phyloP scores from a whole-genome alignment of 1,284 basidiomycete species.

The Peniophora sp. region DNA sequence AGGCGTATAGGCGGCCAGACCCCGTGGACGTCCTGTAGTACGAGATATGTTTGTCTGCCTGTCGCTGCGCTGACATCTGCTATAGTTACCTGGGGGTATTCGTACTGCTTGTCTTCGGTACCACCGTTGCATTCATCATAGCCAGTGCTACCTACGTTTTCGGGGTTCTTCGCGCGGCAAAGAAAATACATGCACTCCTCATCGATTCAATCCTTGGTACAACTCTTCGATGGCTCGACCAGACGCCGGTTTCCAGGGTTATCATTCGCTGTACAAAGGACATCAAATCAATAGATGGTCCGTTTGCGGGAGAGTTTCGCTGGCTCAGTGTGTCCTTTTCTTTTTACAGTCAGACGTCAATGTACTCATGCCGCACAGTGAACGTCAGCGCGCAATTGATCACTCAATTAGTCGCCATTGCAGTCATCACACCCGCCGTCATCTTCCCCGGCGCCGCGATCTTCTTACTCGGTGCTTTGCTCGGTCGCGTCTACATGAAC shows the following conservation, averaged over 20 bases:
- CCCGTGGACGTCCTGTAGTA: slow-evolving; percentile 12
- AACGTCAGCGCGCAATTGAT: slow-evolving; percentile 24
- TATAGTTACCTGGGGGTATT: slow-evolving; percentile 17
- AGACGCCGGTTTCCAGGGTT: slow-evolving; percentile 49
- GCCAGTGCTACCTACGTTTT: slow-evolving; percentile 26
- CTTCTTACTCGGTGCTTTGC: slow-evolving; percentile 34
- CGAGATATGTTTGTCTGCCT: too few relatives aligned
- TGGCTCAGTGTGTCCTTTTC: background rate
- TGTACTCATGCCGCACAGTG: slow-evolving; percentile 15
- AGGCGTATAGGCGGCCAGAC: slow-evolving; percentile 25
- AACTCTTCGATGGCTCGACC: slow-evolving; percentile 50
- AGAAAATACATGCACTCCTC: slow-evolving; percentile 47
- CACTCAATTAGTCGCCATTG: slow-evolving; percentile 34
- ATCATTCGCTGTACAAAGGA: slow-evolving; percentile 55
- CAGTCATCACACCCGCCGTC: slow-evolving; percentile 37
- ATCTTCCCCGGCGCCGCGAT: slow-evolving; percentile 31
- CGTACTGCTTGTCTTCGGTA: slow-evolving; percentile 22
- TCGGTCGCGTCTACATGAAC: slow-evolving; percentile 53
- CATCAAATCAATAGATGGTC: slow-evolving; percentile 29
- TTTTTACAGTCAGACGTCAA: slow-evolving; percentile 22
- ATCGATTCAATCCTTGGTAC: slow-evolving; percentile 50
- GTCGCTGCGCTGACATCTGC: background rate
- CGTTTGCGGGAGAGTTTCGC: background rate
- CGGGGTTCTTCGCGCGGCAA: slow-evolving; percentile 43
- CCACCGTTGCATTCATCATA: slow-evolving; percentile 19